Base-by-base conservation (phyloP, 148 eudicot species). In the Salicornia ramosissima region DNA sequence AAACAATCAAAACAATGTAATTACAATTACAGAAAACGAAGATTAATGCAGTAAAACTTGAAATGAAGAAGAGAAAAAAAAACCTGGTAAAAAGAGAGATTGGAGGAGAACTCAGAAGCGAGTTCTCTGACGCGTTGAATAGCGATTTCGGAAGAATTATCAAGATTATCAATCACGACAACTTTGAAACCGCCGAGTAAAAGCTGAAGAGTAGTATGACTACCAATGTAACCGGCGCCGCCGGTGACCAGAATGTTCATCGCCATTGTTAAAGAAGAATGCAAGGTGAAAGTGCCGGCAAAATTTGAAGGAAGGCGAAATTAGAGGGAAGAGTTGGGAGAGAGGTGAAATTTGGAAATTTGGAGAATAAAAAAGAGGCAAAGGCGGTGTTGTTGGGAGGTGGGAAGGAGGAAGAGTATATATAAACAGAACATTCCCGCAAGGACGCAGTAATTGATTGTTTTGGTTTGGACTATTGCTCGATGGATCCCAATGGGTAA, bases 151-250 rank as follows among this genome's bases (percentile, higher is more conserved):
- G 97, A 91, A n/a, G 99, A 77, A 73, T 95, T 95, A 54, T 91
- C 88, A 33, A 91, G 87, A 74, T 89, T 91, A 63, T 95, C 99
- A 46, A 91, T 71, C 28, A 89, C 88, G 67, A 91, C 90, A 3
- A 83, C 86, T 70, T 81, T 87, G 65, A 78, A 86, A 1, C 94
- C 99, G 24, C 82, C 88, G 19, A 84, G 59, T 26, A 95, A 71
- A 28, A 95, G 76, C 68, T 95, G 97, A 42, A 91, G 78, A 68
- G 87, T 78, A 51, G 99, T 95, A 80, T 95, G 99, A 61, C 86
- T 91, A 10, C 99, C 99, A 31, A 95, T 89, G 71, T 95, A 95
- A 19, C 99, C 99, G 25, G 96, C 96, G 0, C 99, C 99, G 0
- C 99, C 99, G 4, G 97, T 95, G 33, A 95, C 99, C 71, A 95